Conservation (phyloP, 768 basidiomycete species). For the Clitopilus hobsonii region DNA sequence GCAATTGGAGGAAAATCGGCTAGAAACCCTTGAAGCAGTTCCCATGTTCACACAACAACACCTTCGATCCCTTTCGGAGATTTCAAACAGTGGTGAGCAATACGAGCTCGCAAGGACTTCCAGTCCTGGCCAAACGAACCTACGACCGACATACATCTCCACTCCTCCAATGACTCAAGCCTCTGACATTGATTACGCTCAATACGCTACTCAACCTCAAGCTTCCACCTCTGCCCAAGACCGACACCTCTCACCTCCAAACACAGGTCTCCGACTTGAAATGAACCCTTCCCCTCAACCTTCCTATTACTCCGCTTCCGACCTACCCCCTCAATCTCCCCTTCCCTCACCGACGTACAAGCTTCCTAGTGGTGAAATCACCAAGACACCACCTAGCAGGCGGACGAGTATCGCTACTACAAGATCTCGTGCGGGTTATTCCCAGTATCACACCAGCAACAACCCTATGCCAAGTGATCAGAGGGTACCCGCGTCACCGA, state of each 20-base stretch:
- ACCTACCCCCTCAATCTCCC: slow-evolving; percentile 61
- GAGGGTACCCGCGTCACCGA: neutral
- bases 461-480: neutral
- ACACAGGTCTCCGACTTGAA: slow-evolving; percentile 14
- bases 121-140: slow-evolving; percentile 32
- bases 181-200: slow-evolving; percentile 22
- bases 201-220: slow-evolving; percentile 7
- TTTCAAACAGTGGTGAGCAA: slow-evolving; percentile 31
- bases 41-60: slow-evolving; percentile 72
- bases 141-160: slow-evolving; percentile 38
- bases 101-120: slow-evolving; percentile 45
- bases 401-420: slow-evolving; percentile 31
- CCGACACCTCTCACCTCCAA: slow-evolving; percentile 22
- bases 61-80: slow-evolving; percentile 59
- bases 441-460: neutral
- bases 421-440: slow-evolving; percentile 9
- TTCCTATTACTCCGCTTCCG: slow-evolving; percentile 71
- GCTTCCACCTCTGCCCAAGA: slow-evolving; percentile 12
- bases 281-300: slow-evolving; percentile 31
- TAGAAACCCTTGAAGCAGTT: slow-evolving; percentile 49
- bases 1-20: neutral
- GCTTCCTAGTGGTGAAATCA: slow-evolving; percentile 41
- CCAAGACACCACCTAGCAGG: slow-evolving; percentile 36
- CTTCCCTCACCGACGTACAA: slow-evolving; percentile 47
- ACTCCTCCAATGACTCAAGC: slow-evolving; percentile 36